phyloP scores from a whole-genome alignment of 2,329 filamentous ascomycete genomes.

The Fusarium floridanum region DNA sequence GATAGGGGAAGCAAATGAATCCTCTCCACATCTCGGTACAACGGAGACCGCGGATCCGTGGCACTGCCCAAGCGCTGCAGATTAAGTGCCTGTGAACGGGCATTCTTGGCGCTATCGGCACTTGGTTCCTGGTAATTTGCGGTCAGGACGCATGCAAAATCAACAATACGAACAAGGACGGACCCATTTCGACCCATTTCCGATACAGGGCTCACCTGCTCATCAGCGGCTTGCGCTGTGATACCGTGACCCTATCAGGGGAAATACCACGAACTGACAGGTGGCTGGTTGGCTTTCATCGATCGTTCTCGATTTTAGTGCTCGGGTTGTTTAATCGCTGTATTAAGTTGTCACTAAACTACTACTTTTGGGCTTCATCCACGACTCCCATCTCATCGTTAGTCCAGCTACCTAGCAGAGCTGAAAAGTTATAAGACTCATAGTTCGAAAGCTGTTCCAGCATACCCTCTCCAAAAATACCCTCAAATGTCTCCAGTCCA shows the following conservation, averaged over 20 bases:
- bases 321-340: not conserved
- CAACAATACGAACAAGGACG: too few species aligned
- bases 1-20: not conserved
- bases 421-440: constrained; percentile 3
- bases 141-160: not conserved
- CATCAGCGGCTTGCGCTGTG: too few species aligned
- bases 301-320: not conserved
- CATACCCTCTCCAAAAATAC: constrained; percentile 1
- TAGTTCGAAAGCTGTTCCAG: constrained; percentile 6
- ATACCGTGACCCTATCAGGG: too few species aligned
- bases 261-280: too few species aligned
- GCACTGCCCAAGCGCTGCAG: not conserved
- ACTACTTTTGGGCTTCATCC: not conserved
- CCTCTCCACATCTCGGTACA: not conserved
- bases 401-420: not conserved
- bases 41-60: not conserved
- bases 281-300: too few species aligned
- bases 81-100: not conserved
- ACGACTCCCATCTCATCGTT: not conserved
- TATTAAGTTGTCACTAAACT: not conserved
- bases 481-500: not conserved
- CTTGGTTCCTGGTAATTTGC: not conserved
- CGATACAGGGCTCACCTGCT: too few species aligned
- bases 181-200: too few species aligned
- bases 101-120: not conserved